Evolutionary conservation across 2,329 filamentous ascomycete genomes (phyloP).

Genomic region (Didymella glomerata): DNA sequence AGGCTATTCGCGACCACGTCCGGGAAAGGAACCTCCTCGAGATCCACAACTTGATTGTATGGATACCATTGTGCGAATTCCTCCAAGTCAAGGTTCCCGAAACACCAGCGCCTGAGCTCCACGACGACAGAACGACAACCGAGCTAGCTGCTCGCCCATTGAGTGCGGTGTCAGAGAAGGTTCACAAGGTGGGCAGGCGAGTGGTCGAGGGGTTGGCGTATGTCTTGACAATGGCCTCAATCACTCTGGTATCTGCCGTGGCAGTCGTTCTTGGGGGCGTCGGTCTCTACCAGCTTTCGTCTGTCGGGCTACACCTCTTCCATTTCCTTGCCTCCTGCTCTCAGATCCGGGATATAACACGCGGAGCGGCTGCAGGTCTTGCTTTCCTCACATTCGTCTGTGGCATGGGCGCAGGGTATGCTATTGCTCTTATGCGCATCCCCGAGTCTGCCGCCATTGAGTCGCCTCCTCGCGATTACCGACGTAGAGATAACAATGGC

Average conservation of each 20-base stretch:
- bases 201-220: not conserved
- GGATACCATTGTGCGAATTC: conserved; percentile 44
- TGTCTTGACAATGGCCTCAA: not conserved
- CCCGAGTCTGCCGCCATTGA: not conserved
- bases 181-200: not conserved
- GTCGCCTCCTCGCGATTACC: not conserved
- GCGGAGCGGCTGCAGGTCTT: not conserved
- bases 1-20: conserved; percentile 27
- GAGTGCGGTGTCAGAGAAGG: not conserved
- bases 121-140: conserved; percentile 10
- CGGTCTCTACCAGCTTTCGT: not conserved
- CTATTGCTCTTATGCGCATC: not conserved
- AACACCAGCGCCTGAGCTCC: conserved; percentile 30
- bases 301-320: not conserved
- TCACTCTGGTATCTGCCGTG: not conserved
- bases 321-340: not conserved
- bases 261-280: conserved; percentile 3
- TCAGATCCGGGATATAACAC: conserved; percentile 1
- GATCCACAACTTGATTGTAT: conserved; percentile 35
- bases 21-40: conserved; percentile 40
- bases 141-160: conserved; percentile 6
- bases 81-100: conserved; percentile 34
- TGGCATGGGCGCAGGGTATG: conserved; percentile 10
- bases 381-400: not conserved
- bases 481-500: not conserved